phyloP scores from a whole-genome alignment of 2,329 filamentous ascomycete species.

The Pseudogymnoascus verrucosus region DNA sequence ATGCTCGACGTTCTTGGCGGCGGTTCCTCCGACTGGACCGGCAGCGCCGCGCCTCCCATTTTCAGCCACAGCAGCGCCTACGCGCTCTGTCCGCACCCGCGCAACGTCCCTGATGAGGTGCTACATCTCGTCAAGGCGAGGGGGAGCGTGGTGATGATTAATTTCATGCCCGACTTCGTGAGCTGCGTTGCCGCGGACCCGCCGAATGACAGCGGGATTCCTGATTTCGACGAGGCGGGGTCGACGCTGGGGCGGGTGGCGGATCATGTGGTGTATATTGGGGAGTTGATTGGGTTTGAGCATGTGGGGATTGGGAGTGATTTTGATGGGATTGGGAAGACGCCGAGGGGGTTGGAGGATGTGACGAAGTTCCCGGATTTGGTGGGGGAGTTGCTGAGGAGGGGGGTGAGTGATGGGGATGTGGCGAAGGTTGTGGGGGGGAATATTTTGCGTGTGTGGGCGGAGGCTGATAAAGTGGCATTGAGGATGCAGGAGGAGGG shows the following conservation, averaged over 20 bases:
- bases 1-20: conserved; percentile 75
- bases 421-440: conserved; percentile 67
- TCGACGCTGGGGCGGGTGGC: conserved; percentile 71
- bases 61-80: conserved; percentile 84
- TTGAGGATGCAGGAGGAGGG: conserved; percentile 53
- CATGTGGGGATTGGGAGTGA: conserved; percentile 85
- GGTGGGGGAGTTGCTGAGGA: conserved; percentile 63
- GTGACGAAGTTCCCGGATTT: conserved; percentile 76
- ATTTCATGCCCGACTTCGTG: conserved; percentile 77
- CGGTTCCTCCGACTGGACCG: conserved; percentile 50
- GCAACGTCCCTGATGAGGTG: conserved; percentile 83
- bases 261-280: conserved; percentile 75
- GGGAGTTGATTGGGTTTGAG: conserved; percentile 73
- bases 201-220: conserved; percentile 54
- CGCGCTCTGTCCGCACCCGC: conserved; percentile 73
- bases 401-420: conserved; percentile 67
- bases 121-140: conserved; percentile 66
- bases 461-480: conserved; percentile 66
- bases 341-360: conserved; percentile 71
- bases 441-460: conserved; percentile 81
- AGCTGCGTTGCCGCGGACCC: conserved; percentile 52
- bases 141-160: conserved; percentile 81
- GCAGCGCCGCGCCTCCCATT: conserved; percentile 74
- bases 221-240: conserved; percentile 58
- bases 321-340: conserved; percentile 67